A percentile compares a stretch with the other conserved stretches of the same genome.
phyloP scores from a whole-genome alignment of 225 moss, liverwort and hornwort genomes.

The Anthoceros angustus region DNA sequence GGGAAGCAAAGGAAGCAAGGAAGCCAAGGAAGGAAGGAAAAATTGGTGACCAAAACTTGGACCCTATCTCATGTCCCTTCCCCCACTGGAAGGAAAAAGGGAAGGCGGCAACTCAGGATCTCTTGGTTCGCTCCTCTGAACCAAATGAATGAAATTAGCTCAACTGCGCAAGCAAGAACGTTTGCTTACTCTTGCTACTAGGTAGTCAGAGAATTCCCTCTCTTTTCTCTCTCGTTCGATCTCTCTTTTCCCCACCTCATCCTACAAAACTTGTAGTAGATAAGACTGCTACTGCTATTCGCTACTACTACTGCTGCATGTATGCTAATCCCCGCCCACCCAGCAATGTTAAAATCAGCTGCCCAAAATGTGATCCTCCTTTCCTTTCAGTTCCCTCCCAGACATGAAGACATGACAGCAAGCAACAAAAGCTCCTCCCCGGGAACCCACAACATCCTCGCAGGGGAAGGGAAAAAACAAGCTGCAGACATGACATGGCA shows the following conservation, averaged over 20 bases:
- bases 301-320: too few relatives aligned
- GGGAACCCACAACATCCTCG: too few relatives aligned
- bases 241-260: neutral
- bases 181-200: slow-evolving; percentile 1
- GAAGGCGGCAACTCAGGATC: neutral
- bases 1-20: too few relatives aligned
- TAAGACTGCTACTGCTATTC: neutral
- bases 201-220: neutral
- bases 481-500: too few relatives aligned
- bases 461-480: too few relatives aligned
- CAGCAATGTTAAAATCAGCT: too few relatives aligned
- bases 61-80: neutral
- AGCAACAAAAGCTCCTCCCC: too few relatives aligned
- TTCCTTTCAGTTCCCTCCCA: too few relatives aligned
- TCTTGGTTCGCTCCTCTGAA: neutral
- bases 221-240: too few relatives aligned
- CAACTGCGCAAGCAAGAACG: neutral
- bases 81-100: neutral
- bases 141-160: slow-evolving; percentile 4
- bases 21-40: neutral
- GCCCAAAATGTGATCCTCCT: too few relatives aligned
- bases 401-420: too few relatives aligned
- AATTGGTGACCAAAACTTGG: neutral
- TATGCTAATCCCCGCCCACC: neutral
- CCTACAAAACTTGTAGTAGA: slow-evolving; percentile 5